Evolutionary conservation across 1,284 basidiomycete species (phyloP).

Genomic region (Malassezia dermatis): DNA sequence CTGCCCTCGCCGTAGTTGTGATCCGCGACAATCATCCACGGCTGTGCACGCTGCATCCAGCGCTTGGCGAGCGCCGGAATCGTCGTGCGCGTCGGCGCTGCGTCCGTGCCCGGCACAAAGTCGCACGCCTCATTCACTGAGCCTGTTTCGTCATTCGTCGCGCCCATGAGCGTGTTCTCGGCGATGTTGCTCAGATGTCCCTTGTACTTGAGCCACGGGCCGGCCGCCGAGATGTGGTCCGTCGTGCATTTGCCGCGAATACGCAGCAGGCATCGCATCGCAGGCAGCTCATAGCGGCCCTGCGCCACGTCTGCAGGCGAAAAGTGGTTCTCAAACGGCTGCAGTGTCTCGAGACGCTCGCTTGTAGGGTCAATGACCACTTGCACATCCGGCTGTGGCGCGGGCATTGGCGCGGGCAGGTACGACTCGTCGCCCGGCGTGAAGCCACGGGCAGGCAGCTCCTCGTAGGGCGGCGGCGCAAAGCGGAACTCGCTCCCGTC

Average conservation of each 20-base stretch:
- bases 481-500: constrained; percentile 74
- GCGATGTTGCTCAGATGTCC: constrained; percentile 89
- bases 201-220: constrained; percentile 86
- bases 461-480: constrained; percentile 68
- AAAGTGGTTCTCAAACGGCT: constrained; percentile 78
- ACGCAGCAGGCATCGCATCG: constrained; percentile 63
- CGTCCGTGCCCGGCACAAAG: constrained; percentile 19
- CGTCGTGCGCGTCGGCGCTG: constrained; percentile 25
- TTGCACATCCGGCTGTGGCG: constrained; percentile 59
- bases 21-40: constrained; percentile 90
- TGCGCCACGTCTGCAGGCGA: constrained; percentile 33
- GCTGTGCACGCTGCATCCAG: constrained; percentile 41
- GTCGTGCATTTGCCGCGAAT: constrained; percentile 97
- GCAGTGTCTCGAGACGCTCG: constrained; percentile 66
- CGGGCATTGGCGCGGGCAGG: constrained; percentile 67
- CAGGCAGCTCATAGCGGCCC: constrained; percentile 62
- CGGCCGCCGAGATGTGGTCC: constrained; percentile 53
- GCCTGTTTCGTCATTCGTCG: constrained; percentile 49
- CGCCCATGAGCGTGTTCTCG: constrained; percentile 65
- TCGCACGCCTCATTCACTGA: constrained; percentile 50
- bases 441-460: constrained; percentile 76
- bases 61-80: constrained; percentile 43
- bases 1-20: constrained; percentile 83
- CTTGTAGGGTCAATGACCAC: constrained; percentile 56
- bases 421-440: constrained; percentile 65